Evolutionary conservation across 73 alveolate genomes (phyloP).

Genomic region (Stentor coeruleus): DNA sequence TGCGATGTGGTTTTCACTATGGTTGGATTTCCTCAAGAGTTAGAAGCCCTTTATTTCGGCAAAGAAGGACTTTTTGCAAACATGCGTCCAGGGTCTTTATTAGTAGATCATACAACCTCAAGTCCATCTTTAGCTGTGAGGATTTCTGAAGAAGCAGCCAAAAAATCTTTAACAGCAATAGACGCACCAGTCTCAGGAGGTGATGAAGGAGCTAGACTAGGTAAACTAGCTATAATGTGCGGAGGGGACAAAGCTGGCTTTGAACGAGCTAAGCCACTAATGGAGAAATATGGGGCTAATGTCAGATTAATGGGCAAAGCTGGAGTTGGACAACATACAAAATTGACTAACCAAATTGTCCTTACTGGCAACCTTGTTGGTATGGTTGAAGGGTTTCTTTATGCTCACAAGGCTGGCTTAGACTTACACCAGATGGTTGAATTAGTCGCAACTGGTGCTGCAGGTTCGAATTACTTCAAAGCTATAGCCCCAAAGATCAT

Average conservation of each 20-base stretch:
- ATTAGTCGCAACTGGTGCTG: constrained; percentile 75
- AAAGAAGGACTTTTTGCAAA: constrained; percentile 68
- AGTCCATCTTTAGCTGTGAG: constrained; percentile 69
- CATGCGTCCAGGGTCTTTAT: constrained; percentile 62
- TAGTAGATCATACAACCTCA: constrained; percentile 87
- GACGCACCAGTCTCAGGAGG: constrained; percentile 98
- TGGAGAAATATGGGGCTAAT: constrained; percentile 62
- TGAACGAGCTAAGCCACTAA: constrained; percentile 44
- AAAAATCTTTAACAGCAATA: constrained; percentile 48
- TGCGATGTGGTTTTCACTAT: constrained; percentile 72
- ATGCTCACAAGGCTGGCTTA: constrained; percentile 79
- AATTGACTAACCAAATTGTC: constrained; percentile 75
- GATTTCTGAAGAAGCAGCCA: constrained; percentile 55
- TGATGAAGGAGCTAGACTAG: constrained; percentile 87
- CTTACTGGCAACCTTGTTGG: constrained; percentile 82
- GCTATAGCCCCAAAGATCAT: constrained; percentile 72
- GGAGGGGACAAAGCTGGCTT: constrained; percentile 79
- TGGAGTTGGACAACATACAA: constrained; percentile 84
- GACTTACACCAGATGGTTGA: constrained; percentile 65
- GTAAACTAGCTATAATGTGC: constrained; percentile 70
- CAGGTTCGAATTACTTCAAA: constrained; percentile 65
- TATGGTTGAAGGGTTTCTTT: constrained; percentile 70
- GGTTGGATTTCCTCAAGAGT: constrained; percentile 92
- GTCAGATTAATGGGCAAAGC: constrained; percentile 75
- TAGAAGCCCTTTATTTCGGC: constrained; percentile 66